phyloP scores from a whole-genome alignment of 129 eudicot genomes.

The Mikania micrantha region DNA sequence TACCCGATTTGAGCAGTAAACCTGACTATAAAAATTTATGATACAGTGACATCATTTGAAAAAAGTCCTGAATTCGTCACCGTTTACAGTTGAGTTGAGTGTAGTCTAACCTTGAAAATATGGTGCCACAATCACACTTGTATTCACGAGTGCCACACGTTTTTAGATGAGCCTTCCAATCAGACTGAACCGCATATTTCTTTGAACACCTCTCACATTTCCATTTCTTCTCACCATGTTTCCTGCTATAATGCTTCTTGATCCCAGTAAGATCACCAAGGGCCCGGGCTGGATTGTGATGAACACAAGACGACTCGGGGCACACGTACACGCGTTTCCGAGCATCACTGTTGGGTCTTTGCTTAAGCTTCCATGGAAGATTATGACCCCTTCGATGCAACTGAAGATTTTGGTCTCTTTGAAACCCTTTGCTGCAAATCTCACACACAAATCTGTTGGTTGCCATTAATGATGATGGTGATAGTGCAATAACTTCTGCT shows the following conservation, averaged over 20 bases:
- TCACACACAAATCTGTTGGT: constrained; percentile 64
- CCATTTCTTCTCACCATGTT: constrained; percentile 23
- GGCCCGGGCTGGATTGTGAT: constrained; percentile 55
- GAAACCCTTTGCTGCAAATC: constrained; percentile 73
- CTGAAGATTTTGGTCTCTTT: constrained; percentile 60
- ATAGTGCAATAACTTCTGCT: constrained; percentile 65
- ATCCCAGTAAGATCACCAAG: constrained; percentile 68
- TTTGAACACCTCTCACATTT: constrained; percentile 18
- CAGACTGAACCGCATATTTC: constrained; percentile 20
- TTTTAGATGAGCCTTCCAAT: constrained; percentile 21
- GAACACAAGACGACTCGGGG: constrained; percentile 58
- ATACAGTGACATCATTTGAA: too few species aligned
- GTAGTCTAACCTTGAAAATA: constrained; percentile 12
- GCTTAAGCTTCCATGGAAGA: constrained; percentile 16
- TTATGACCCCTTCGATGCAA: constrained; percentile 19
- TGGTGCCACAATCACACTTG: constrained; percentile 20
- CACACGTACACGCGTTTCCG: constrained; percentile 28
- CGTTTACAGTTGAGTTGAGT: too few species aligned
- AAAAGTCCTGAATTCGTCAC: too few species aligned
- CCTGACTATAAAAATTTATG: too few species aligned
- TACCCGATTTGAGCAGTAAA: too few species aligned
- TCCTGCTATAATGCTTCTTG: constrained; percentile 46
- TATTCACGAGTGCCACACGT: constrained; percentile 22
- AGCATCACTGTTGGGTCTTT: constrained; percentile 1
- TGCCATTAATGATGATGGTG: constrained; percentile 69